phyloP scores from a whole-genome alignment of 768 basidiomycete genomes.

The Serpula lacrymans region DNA sequence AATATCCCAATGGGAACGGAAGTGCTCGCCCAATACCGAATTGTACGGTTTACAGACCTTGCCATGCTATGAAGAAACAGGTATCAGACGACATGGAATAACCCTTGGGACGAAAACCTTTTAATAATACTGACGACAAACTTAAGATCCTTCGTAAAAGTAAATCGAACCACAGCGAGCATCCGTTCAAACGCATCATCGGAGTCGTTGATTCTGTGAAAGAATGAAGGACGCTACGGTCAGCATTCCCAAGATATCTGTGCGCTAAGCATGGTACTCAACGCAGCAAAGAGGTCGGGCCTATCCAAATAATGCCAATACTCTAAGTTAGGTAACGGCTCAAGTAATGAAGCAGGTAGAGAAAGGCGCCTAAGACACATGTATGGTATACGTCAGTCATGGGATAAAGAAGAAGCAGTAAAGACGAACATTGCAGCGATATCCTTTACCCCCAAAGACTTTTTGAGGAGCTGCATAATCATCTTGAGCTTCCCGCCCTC shows the following conservation, averaged over 20 bases:
- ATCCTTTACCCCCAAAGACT: conserved; percentile 90
- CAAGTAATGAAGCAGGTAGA: conserved; percentile 86
- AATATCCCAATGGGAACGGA: conserved; percentile 85
- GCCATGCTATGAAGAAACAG: conserved; percentile 54
- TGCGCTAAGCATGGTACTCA: conserved; percentile 35
- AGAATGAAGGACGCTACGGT: too few relatives aligned
- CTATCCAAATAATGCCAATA: conserved; percentile 94
- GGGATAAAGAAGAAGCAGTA: neutral
- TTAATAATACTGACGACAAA: conserved; percentile 66
- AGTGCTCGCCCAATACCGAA: conserved; percentile 85
- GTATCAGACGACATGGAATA: conserved; percentile 3
- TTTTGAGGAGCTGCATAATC: conserved; percentile 88
- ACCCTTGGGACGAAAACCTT: conserved; percentile 1
- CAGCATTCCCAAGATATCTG: too few relatives aligned
- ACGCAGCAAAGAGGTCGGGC: conserved; percentile 91
- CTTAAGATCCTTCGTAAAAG: conserved; percentile 92
- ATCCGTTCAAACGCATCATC: conserved; percentile 92
- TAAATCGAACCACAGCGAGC: conserved; percentile 85
- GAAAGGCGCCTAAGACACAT: conserved; percentile 71
- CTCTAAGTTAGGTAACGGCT: conserved; percentile 93
- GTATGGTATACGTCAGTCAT: conserved; percentile 6
- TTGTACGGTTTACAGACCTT: conserved; percentile 94
- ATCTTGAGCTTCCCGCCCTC: conserved; percentile 92
- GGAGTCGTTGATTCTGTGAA: conserved; percentile 81
- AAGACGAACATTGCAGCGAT: conserved; percentile 83